Conservation (phyloP, 1,139 yeast species). For the Protomyces pachydermus region DNA sequence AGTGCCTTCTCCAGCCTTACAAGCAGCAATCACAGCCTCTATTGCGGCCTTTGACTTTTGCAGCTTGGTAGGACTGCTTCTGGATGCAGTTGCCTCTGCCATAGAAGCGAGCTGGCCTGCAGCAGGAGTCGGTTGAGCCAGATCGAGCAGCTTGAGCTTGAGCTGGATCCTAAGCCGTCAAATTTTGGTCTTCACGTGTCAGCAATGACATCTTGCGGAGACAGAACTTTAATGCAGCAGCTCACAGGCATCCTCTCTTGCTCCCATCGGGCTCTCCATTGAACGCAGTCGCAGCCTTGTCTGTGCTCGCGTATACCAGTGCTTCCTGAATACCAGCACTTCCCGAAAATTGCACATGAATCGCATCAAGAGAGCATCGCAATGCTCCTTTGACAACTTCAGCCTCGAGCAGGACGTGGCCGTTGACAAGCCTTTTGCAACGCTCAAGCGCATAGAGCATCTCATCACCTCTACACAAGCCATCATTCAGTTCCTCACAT, state of each 20-base stretch:
- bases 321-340: too few species aligned
- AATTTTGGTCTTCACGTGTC: neutral
- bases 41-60: neutral
- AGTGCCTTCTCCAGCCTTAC: neutral
- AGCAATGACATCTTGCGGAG: too few species aligned
- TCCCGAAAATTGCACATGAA: neutral
- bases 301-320: too few species aligned
- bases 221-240: too few species aligned
- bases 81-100: too few species aligned
- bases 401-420: slow-evolving; percentile 6
- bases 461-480: slow-evolving; percentile 7
- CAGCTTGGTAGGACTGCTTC: neutral
- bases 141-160: too few species aligned
- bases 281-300: too few species aligned
- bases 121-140: too few species aligned
- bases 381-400: slow-evolving; percentile 8
- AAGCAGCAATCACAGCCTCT: neutral
- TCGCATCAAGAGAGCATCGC: slow-evolving; percentile 25
- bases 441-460: slow-evolving; percentile 10
- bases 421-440: slow-evolving; percentile 1
- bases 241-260: too few species aligned
- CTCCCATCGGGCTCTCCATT: too few species aligned
- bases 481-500: slow-evolving; percentile 15
- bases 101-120: too few species aligned
- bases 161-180: neutral